A percentile compares a stretch with the other conserved stretches of the same genome.
Evolutionary conservation across 2,329 filamentous ascomycete genomes (phyloP).

Genomic region (Pseudocercospora ulei): DNA sequence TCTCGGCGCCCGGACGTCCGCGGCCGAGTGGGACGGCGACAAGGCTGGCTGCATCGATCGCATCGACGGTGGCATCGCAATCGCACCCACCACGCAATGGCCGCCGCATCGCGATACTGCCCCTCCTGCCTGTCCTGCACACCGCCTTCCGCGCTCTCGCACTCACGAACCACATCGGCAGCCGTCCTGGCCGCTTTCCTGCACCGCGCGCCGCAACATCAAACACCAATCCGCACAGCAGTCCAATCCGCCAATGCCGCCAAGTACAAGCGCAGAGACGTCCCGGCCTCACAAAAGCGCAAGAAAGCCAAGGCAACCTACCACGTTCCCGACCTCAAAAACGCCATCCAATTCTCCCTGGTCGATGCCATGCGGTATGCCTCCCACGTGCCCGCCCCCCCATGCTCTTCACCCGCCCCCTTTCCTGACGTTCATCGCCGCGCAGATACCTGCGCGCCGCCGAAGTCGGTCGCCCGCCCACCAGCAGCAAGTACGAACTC

Average conservation of each 20-base stretch:
- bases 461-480: conserved; percentile 74
- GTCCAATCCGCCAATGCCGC: conserved; percentile 35
- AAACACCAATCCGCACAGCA: conserved; percentile 37
- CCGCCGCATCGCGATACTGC: conserved; percentile 23
- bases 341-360: conserved; percentile 65
- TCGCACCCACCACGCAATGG: conserved; percentile 21
- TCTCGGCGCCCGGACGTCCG: too few relatives aligned
- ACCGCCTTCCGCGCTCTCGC: conserved; percentile 14
- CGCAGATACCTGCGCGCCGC: conserved; percentile 79
- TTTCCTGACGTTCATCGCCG: background rate
- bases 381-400: conserved; percentile 1
- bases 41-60: too few relatives aligned
- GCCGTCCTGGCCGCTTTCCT: conserved; percentile 21
- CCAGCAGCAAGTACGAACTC: conserved; percentile 75
- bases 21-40: too few relatives aligned
- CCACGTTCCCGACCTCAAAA: conserved; percentile 52
- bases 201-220: conserved; percentile 26
- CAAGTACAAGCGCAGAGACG: conserved; percentile 39
- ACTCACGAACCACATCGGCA: conserved; percentile 16
- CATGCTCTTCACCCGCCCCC: background rate
- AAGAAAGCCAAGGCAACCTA: conserved; percentile 59
- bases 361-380: conserved; percentile 85
- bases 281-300: conserved; percentile 47
- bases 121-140: conserved; percentile 26
- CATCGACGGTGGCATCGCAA: too few relatives aligned